Evolutionary conservation across 23 red algal genomes (phyloP).

Genomic region (Cyanidium caldarium): DNA sequence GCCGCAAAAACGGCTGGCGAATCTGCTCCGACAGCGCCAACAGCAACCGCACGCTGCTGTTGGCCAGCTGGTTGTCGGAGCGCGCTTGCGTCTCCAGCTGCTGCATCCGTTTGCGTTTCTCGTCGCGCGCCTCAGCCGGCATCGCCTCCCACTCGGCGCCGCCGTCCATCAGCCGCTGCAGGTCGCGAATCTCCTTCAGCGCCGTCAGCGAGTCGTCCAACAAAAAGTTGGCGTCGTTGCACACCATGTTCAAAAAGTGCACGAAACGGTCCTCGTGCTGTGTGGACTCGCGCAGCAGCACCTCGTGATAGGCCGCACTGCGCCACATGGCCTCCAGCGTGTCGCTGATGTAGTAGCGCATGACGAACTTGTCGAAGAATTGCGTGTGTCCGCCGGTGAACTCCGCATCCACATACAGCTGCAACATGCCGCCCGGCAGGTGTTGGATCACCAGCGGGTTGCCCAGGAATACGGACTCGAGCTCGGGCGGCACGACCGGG

Average conservation of each 20-base stretch:
- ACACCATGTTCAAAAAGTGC: slow-evolving; percentile 86
- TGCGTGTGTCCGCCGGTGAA: slow-evolving; percentile 79
- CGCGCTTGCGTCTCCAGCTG: slow-evolving; percentile 51
- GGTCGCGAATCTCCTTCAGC: slow-evolving; percentile 51
- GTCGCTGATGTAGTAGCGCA: slow-evolving; percentile 65
- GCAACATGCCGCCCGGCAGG: slow-evolving; percentile 62
- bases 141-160: slow-evolving; percentile 27
- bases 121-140: slow-evolving; percentile 31
- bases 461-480: slow-evolving; percentile 50
- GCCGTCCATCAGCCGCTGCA: slow-evolving; percentile 29
- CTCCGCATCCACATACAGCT: slow-evolving; percentile 92
- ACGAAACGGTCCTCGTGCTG: slow-evolving; percentile 46
- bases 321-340: slow-evolving; percentile 72
- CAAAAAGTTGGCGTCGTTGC: slow-evolving; percentile 94
- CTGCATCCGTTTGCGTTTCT: slow-evolving; percentile 55
- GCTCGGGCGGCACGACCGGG: slow-evolving; percentile 1
- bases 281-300: slow-evolving; percentile 38
- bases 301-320: slow-evolving; percentile 42
- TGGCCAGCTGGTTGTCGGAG: slow-evolving; percentile 49
- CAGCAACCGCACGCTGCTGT: slow-evolving; percentile 72
- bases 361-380: slow-evolving; percentile 98
- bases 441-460: slow-evolving; percentile 34
- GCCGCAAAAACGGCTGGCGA: slow-evolving; percentile 43
- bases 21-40: slow-evolving; percentile 70
- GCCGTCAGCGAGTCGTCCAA: slow-evolving; percentile 57